Evolutionary conservation across 768 basidiomycete genomes (phyloP).

Genomic region (Rubroboletus pulcherrimus): DNA sequence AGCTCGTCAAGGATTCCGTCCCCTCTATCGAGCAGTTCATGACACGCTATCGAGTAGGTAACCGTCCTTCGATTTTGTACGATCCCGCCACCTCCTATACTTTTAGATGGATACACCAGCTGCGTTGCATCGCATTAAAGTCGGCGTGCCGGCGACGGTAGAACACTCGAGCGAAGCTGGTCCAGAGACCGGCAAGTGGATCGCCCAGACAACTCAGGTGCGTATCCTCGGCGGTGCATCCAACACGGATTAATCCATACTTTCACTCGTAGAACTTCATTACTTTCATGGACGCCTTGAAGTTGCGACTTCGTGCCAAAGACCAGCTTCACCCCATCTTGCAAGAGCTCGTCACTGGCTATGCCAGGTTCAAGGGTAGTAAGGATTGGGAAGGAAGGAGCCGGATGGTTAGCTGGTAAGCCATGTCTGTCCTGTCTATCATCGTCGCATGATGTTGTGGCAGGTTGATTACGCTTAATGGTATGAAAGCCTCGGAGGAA

Average conservation of each 20-base stretch:
- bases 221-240: constrained; percentile 1
- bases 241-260: background rate
- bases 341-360: constrained; percentile 93
- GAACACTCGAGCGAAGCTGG: constrained; percentile 93
- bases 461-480: constrained; percentile 95
- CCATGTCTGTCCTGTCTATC: background rate
- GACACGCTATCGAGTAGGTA: constrained; percentile 73
- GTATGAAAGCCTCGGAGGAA: constrained; percentile 96
- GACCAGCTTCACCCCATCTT: constrained; percentile 94
- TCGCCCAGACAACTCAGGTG: constrained; percentile 96
- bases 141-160: constrained; percentile 94
- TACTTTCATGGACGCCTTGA: constrained; percentile 97
- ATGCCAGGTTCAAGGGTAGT: constrained; percentile 90
- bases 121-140: constrained; percentile 82
- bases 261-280: constrained; percentile 76
- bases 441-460: background rate
- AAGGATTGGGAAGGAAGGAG: constrained; percentile 97
- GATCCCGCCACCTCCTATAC: background rate
- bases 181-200: constrained; percentile 93
- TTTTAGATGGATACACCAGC: constrained; percentile 90
- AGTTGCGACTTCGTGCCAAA: constrained; percentile 89
- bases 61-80: background rate
- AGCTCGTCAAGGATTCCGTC: constrained; percentile 88
- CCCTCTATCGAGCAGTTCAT: constrained; percentile 88
- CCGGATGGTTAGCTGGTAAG: constrained; percentile 84